Conservation (phyloP, 352 stramenopile species). For the Phytopythium delawarense region DNA sequence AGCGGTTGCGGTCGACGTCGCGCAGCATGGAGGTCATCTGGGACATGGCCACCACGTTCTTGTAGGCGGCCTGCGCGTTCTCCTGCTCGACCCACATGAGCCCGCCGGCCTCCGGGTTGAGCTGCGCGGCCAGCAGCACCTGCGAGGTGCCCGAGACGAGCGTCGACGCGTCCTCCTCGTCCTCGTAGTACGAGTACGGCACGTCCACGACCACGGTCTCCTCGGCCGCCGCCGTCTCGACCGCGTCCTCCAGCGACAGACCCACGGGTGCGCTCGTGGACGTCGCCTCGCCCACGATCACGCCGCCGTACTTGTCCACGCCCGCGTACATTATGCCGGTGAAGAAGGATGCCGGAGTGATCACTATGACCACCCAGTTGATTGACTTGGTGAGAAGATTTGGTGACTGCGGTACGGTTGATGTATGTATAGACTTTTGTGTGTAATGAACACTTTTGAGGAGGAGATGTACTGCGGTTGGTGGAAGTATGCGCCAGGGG, state of each 20-base stretch:
- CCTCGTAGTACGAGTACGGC: conserved; percentile 73
- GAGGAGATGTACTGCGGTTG: background rate
- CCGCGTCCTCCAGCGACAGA: conserved; percentile 63
- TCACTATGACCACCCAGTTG: background rate
- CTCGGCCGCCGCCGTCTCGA: conserved; percentile 72
- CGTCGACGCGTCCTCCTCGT: conserved; percentile 50
- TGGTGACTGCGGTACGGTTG: background rate
- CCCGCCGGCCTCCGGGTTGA: conserved; percentile 65
- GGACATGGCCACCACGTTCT: conserved; percentile 82
- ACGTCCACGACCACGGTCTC: conserved; percentile 82
- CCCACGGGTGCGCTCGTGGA: conserved; percentile 20
- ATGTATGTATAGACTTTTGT: background rate
- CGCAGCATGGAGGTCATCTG: conserved; percentile 89
- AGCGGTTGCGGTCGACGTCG: conserved; percentile 69
- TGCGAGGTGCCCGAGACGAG: conserved; percentile 58
- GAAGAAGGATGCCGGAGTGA: background rate
- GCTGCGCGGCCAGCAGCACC: conserved; percentile 64
- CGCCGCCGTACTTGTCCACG: conserved; percentile 79
- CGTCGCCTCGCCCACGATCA: conserved; percentile 54
- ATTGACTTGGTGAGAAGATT: background rate
- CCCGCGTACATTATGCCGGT: conserved; percentile 60
- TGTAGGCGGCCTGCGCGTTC: conserved; percentile 55
- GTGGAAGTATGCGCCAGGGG: background rate
- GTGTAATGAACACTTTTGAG: background rate
- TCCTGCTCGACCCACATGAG: conserved; percentile 83